Percentiles rank a stretch among this genome's conserved stretches.
phyloP scores from a whole-genome alignment of 495 filamentous ascomycete genomes.

The Neurospora intermedia region DNA sequence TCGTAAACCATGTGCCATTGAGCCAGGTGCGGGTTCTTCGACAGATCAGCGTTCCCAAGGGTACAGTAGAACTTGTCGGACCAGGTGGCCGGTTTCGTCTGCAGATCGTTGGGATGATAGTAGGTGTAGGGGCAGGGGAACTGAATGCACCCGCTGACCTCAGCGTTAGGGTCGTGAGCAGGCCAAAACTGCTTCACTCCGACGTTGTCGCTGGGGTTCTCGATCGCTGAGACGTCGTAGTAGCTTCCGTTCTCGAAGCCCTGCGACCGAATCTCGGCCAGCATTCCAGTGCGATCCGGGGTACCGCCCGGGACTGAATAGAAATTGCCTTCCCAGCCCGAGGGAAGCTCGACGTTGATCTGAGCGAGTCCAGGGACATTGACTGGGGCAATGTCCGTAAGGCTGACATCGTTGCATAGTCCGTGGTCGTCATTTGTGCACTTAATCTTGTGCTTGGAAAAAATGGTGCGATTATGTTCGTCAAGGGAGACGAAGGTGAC shows the following conservation, averaged over 20 bases:
- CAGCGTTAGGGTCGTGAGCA: conserved; percentile 6
- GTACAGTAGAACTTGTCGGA: conserved; percentile 29
- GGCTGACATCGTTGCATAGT: conserved; percentile 13
- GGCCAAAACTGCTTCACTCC: conserved; percentile 40
- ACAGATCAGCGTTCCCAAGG: conserved; percentile 20
- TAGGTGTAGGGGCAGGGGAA: conserved; percentile 41
- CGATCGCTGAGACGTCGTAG: conserved; percentile 47
- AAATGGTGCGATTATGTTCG: conserved; percentile 28
- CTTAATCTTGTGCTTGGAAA: conserved; percentile 22
- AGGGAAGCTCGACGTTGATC: conserved; percentile 25
- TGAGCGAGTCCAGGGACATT: conserved; percentile 20
- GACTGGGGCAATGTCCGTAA: conserved; percentile 13
- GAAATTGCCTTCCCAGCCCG: conserved; percentile 37
- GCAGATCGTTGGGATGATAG: conserved; percentile 37
- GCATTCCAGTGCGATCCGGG: conserved; percentile 33
- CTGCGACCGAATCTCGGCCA: conserved; percentile 41
- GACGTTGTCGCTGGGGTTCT: conserved; percentile 33
- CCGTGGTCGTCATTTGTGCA: background rate
- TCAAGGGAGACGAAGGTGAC: conserved; percentile 42
- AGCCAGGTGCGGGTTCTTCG: background rate
- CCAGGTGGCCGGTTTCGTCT: conserved; percentile 29
- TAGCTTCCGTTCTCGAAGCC: conserved; percentile 31
- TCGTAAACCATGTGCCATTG: background rate
- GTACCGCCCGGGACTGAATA: conserved; percentile 32
- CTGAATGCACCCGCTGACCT: conserved; percentile 32